Percentiles rank a stretch among this genome's conserved stretches.
These are phyloP conservation scores for Ceratobasidium sp. DNA, from an alignment of 1,284 basidiomycete species.

Conservation along the genomic window DNA sequence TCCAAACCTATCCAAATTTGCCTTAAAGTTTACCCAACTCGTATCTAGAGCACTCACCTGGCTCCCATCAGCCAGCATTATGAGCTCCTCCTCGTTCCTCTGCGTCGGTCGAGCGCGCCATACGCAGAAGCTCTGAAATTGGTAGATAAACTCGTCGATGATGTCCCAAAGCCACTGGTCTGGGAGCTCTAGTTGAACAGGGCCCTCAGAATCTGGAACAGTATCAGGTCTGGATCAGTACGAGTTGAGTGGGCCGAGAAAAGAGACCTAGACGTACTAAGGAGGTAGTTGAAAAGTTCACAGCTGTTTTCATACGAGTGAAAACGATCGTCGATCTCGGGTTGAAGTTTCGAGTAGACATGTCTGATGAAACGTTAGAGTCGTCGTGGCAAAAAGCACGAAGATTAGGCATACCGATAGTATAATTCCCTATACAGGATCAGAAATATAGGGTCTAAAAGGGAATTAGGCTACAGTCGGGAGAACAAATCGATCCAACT, in stretches of 20 bases:
- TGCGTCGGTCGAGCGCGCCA: constrained; percentile 88
- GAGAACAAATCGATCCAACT: constrained; percentile 52
- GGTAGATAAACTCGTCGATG: constrained; percentile 99
- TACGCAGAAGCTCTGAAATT: constrained; percentile 95
- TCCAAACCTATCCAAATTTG: constrained; percentile 79
- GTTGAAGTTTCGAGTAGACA: constrained; percentile 94
- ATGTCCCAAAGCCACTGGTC: constrained; percentile 99
- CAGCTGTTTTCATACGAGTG: constrained; percentile 99
- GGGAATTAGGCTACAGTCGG: neutral
- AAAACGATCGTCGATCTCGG: constrained; percentile 97
- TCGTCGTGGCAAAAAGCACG: neutral
- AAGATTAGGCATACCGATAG: constrained; percentile 66
- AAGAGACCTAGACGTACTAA: constrained; percentile 65
- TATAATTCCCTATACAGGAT: constrained; percentile 97
- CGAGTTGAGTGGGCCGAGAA: neutral
- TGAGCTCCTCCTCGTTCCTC: constrained; percentile 91
- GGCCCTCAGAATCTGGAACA: constrained; percentile 86
- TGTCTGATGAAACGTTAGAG: constrained; percentile 63
- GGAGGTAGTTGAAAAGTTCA: constrained; percentile 96
- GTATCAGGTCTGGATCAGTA: constrained; percentile 8
- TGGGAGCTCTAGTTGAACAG: constrained; percentile 90
- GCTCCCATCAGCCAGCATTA: constrained; percentile 78
- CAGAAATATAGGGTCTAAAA: constrained; percentile 89
- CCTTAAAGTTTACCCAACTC: neutral
- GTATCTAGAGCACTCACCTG: constrained; percentile 62